A percentile compares a stretch with the other conserved stretches of the same genome.
Evolutionary conservation across 2,329 filamentous ascomycete genomes (phyloP).

Genomic region (Penicillium janthinellum): DNA sequence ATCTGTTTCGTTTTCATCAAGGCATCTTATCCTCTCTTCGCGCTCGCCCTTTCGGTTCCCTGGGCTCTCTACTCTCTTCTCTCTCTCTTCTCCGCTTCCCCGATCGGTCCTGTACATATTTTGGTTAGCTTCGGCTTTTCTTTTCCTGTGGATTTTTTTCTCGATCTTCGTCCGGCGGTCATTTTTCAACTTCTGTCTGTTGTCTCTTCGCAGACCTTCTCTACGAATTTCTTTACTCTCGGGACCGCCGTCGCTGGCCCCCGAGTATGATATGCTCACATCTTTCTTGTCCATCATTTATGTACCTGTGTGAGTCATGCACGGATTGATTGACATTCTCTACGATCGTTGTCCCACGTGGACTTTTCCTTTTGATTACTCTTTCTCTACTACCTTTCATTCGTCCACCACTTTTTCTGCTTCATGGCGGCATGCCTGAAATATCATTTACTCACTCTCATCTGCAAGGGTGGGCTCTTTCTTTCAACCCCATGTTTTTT

Average conservation of each 20-base stretch:
- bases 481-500: neutral
- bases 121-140: slow-evolving; percentile 10
- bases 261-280: slow-evolving; percentile 36
- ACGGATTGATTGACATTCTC: slow-evolving; percentile 30
- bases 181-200: slow-evolving; percentile 9
- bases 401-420: slow-evolving; percentile 17
- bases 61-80: slow-evolving; percentile 14
- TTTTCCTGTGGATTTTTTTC: slow-evolving; percentile 22
- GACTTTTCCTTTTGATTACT: slow-evolving; percentile 16
- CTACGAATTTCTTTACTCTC: slow-evolving; percentile 41
- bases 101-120: slow-evolving; percentile 27
- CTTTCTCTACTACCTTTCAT: slow-evolving; percentile 16
- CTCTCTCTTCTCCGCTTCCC: neutral
- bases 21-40: slow-evolving; percentile 16
- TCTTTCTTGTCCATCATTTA: slow-evolving; percentile 39
- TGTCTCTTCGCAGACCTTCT: slow-evolving; percentile 23
- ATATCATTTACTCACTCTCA: slow-evolving; percentile 12
- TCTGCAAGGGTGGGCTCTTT: slow-evolving; percentile 3
- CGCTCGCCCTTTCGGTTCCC: slow-evolving; percentile 7
- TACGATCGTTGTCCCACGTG: slow-evolving; percentile 26
- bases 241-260: slow-evolving; percentile 30
- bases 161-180: slow-evolving; percentile 17
- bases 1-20: slow-evolving; percentile 12
- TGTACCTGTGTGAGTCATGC: slow-evolving; percentile 32
- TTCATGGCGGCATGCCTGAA: slow-evolving; percentile 14